phyloP scores from a whole-genome alignment of 345 rosid genomes.

The Eucalyptus lansdowneana region DNA sequence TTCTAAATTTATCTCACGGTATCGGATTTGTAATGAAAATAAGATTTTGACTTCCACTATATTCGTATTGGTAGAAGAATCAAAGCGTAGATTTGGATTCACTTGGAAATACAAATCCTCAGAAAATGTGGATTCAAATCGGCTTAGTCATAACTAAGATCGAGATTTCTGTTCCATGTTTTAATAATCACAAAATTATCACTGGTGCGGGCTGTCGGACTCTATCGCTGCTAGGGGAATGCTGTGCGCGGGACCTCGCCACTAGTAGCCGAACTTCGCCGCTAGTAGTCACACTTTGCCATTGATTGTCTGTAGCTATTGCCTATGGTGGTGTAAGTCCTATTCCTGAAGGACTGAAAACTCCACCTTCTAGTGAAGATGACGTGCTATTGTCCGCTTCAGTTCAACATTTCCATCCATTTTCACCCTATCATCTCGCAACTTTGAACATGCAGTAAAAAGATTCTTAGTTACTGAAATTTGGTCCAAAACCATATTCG shows the following conservation, averaged over 20 bases:
- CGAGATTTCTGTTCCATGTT: background rate
- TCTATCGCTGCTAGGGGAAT: background rate
- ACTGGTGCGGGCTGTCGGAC: accelerated
- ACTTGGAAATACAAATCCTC: too few relatives aligned
- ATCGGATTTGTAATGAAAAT: too few relatives aligned
- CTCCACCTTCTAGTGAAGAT: too few relatives aligned
- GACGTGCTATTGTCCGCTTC: too few relatives aligned
- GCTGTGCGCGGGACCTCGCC: accelerated
- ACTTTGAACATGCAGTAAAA: too few relatives aligned
- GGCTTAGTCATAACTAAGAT: accelerated
- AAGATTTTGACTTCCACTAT: accelerated
- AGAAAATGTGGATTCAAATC: accelerated
- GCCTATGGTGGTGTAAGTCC: too few relatives aligned
- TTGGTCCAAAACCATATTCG: conserved; percentile 75
- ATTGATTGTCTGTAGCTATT: too few relatives aligned
- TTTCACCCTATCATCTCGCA: too few relatives aligned
- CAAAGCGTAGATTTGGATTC: background rate
- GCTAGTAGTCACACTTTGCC: background rate
- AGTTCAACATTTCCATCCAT: too few relatives aligned
- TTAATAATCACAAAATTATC: background rate
- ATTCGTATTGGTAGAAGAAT: background rate
- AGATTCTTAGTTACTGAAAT: background rate
- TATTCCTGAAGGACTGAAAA: too few relatives aligned
- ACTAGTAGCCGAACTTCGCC: background rate
- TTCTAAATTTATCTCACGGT: background rate